These are phyloP conservation scores for Exophiala phaeomuriformis DNA, from an alignment of 2,329 filamentous ascomycete species.

Conservation along the genomic window DNA sequence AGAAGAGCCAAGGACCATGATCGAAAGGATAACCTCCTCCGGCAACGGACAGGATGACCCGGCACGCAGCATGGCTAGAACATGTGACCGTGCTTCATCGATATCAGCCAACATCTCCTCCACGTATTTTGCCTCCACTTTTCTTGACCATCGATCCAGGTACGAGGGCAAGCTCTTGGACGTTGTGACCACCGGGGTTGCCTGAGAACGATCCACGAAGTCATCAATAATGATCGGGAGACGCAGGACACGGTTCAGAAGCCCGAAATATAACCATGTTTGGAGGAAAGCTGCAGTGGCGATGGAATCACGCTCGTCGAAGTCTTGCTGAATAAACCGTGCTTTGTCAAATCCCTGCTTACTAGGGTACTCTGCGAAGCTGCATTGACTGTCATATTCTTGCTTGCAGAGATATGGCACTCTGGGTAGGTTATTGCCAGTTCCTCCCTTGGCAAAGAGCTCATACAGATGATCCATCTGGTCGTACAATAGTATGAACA, in stretches of 20 bases:
- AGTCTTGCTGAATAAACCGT: slow-evolving; percentile 3
- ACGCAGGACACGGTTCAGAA: slow-evolving; percentile 11
- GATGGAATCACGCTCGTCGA: neutral
- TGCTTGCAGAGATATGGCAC: neutral
- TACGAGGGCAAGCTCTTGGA: neutral
- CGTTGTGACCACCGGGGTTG: neutral
- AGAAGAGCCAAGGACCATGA: slow-evolving; percentile 5
- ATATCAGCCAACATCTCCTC: slow-evolving; percentile 4
- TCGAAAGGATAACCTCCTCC: slow-evolving; percentile 1
- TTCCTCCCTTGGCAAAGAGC: no score
- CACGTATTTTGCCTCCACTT: neutral
- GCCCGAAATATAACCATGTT: slow-evolving; percentile 28
- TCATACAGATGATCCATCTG: no score
- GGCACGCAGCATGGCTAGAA: neutral
- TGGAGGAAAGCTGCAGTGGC: slow-evolving; percentile 25
- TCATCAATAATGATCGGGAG: neutral
- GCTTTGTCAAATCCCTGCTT: slow-evolving; percentile 6
- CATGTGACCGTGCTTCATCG: slow-evolving; percentile 3
- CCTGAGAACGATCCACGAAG: neutral
- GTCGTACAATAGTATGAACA: no score
- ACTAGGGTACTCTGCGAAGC: slow-evolving; percentile 1
- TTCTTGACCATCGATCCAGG: slow-evolving; percentile 1
- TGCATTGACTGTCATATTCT: neutral
- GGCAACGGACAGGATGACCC: slow-evolving; percentile 1
- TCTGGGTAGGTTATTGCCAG: neutral